These are phyloP conservation scores for Isatis tinctoria DNA, from an alignment of 345 rosid genomes.

Conservation along the genomic window DNA sequence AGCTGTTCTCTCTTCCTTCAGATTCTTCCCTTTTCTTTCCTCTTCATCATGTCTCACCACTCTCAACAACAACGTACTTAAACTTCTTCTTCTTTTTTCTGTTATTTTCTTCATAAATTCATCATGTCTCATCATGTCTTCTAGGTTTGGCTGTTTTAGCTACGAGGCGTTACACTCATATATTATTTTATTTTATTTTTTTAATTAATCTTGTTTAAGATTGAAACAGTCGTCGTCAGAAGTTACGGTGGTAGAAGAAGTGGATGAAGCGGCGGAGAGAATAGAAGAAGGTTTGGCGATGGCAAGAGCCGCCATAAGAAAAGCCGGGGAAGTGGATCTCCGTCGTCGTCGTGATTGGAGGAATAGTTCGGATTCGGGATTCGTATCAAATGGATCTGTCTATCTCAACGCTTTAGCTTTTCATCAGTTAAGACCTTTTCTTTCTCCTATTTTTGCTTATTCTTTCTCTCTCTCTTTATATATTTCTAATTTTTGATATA, in stretches of 20 bases:
- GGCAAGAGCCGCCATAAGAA: constrained; percentile 56
- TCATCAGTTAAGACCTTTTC: constrained; percentile 55
- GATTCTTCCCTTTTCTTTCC: constrained; percentile 11
- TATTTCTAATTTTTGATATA: not conserved
- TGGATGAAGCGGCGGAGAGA: constrained; percentile 33
- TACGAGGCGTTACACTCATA: not conserved
- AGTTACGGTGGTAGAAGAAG: constrained; percentile 22
- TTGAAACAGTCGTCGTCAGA: constrained; percentile 10
- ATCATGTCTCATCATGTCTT: not conserved
- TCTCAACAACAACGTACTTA: constrained; percentile 27
- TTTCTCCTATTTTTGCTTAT: constrained; percentile 8
- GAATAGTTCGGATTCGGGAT: constrained; percentile 19
- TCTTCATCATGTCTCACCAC: constrained; percentile 20
- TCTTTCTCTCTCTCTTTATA: not conserved
- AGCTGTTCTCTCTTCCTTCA: constrained; percentile 15
- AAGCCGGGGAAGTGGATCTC: constrained; percentile 37
- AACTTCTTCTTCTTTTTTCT: not conserved
- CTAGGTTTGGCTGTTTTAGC: not conserved
- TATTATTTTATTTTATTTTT: not conserved
- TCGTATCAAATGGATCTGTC: constrained; percentile 47
- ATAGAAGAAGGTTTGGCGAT: constrained; percentile 56
- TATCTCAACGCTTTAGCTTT: constrained; percentile 58
- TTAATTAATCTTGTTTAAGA: not conserved
- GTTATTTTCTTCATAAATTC: not conserved
- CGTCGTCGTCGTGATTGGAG: constrained; percentile 26